phyloP scores from a whole-genome alignment of 2,329 filamentous ascomycete species.

The Aspergillus sp. region DNA sequence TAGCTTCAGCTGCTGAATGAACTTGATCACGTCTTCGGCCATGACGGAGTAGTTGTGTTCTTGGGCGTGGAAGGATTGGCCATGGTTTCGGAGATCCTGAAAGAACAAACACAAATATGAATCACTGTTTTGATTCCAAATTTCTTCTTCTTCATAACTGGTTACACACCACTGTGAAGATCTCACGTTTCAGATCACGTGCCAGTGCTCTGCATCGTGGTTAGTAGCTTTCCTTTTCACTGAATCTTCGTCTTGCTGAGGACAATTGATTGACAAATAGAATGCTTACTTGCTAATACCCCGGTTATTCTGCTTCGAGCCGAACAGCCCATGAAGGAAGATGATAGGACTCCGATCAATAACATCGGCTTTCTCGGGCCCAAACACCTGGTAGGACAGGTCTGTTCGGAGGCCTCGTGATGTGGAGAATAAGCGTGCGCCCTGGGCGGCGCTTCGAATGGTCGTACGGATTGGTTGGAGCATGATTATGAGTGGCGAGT shows the following conservation, averaged over 20 bases:
- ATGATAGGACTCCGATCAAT: constrained; percentile 64
- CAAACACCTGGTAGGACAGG: constrained; percentile 40
- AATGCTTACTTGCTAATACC: constrained; percentile 87
- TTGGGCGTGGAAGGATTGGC: constrained; percentile 76
- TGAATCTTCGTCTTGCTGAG: too few species aligned
- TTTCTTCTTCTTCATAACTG: constrained; percentile 1
- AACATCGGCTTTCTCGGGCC: constrained; percentile 35
- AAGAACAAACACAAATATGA: neutral
- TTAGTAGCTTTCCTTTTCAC: neutral
- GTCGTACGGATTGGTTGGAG: constrained; percentile 15
- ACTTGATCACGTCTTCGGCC: constrained; percentile 78
- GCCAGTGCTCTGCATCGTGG: constrained; percentile 62
- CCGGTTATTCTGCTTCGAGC: constrained; percentile 92
- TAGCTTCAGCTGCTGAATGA: constrained; percentile 72
- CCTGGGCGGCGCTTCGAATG: constrained; percentile 12
- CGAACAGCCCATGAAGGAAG: constrained; percentile 90
- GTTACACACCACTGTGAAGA: constrained; percentile 73
- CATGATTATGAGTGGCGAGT: constrained; percentile 12
- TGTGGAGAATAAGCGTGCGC: constrained; percentile 36
- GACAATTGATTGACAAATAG: neutral
- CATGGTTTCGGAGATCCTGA: constrained; percentile 89
- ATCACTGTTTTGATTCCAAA: neutral
- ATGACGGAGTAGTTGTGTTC: constrained; percentile 80
- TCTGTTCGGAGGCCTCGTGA: constrained; percentile 29
- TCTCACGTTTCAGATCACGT: constrained; percentile 73